Conservation (phyloP, 495 filamentous ascomycete genomes). For the Saxophila tyrrhenica region DNA sequence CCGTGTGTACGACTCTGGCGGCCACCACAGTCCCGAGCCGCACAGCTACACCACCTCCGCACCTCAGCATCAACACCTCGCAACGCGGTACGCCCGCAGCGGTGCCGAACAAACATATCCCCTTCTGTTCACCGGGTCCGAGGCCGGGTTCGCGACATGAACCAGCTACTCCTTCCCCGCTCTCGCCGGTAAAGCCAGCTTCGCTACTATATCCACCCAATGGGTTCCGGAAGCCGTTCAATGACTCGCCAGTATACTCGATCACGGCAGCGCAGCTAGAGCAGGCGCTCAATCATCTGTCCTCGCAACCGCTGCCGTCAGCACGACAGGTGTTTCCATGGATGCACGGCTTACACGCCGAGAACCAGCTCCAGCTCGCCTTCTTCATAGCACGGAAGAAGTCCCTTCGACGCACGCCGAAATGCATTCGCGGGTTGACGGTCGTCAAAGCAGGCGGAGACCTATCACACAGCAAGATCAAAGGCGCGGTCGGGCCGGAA, state of each 20-base stretch:
- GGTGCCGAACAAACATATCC: conserved; percentile 84
- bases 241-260: conserved; percentile 53
- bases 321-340: conserved; percentile 85
- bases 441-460: conserved; percentile 84
- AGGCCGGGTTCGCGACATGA: conserved; percentile 39
- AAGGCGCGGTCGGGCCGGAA: conserved; percentile 69
- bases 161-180: conserved; percentile 54
- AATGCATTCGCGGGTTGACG: conserved; percentile 69
- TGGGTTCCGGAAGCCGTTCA: conserved; percentile 44
- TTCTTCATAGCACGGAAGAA: conserved; percentile 77
- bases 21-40: conserved; percentile 4
- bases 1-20: conserved; percentile 22
- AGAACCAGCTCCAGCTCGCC: conserved; percentile 74
- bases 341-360: conserved; percentile 87
- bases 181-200: conserved; percentile 40
- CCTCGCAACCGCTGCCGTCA: conserved; percentile 71
- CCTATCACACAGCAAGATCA: conserved; percentile 59
- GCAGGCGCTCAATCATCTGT: conserved; percentile 59
- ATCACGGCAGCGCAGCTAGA: conserved; percentile 58
- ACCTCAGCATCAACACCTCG: conserved; percentile 38
- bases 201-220: conserved; percentile 71
- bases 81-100: conserved; percentile 41
- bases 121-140: conserved; percentile 70
- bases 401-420: conserved; percentile 58
- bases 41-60: conserved; percentile 26